Percentiles rank a stretch among this genome's conserved stretches.
These are phyloP conservation scores for Heracleum sosnowskyi DNA, from an alignment of 129 eudicot species.

Conservation along the genomic window DNA sequence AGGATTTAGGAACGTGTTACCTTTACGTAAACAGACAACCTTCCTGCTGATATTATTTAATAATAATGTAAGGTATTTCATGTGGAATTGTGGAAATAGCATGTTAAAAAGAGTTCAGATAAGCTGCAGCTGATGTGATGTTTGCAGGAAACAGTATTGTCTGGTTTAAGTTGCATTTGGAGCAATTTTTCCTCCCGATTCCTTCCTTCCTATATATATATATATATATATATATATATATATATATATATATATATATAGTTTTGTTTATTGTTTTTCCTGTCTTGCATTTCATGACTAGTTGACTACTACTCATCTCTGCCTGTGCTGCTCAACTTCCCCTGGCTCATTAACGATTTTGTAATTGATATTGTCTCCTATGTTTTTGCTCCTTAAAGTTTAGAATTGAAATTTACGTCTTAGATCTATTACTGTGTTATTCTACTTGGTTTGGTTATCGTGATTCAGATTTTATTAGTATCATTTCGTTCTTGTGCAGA, in stretches of 20 bases:
- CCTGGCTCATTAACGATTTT: neutral
- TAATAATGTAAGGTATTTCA: neutral
- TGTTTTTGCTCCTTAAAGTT: neutral
- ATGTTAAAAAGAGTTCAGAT: neutral
- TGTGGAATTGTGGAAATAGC: neutral
- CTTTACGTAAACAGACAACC: neutral
- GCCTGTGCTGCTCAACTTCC: neutral
- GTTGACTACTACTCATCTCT: neutral
- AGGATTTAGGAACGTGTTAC: neutral
- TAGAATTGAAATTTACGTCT: neutral
- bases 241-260: too few species aligned
- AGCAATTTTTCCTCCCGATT: neutral
- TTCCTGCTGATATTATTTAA: neutral
- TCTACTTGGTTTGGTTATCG: neutral
- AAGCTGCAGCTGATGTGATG: neutral
- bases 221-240: too few species aligned
- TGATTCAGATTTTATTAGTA: neutral
- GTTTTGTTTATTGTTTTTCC: neutral
- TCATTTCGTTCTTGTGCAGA: slow-evolving; percentile 38
- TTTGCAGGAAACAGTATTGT: neutral
- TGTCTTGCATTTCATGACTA: neutral
- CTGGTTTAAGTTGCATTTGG: neutral
- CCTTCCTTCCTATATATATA: too few species aligned
- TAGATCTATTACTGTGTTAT: neutral
- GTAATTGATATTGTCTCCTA: neutral